Percentiles rank a stretch among this genome's conserved stretches.
Conservation (phyloP, 2,329 filamentous ascomycete species). For the Macrophomina pseudophaseolina region DNA sequence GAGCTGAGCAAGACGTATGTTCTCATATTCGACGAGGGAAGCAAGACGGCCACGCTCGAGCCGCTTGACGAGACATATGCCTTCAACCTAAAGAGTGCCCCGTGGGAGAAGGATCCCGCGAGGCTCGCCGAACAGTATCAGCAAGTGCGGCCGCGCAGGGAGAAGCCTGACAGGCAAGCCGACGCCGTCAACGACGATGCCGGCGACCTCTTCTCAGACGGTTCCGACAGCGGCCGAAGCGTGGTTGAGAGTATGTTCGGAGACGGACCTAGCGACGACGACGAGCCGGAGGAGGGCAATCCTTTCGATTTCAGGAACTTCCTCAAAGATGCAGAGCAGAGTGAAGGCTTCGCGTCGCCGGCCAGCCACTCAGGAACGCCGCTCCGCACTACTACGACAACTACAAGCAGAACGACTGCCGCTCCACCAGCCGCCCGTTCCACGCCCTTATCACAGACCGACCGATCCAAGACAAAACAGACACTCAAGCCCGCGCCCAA, state of each 20-base stretch:
- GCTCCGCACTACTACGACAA: constrained; percentile 16
- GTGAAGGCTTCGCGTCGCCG: constrained; percentile 37
- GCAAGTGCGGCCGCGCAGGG: constrained; percentile 59
- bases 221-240: constrained; percentile 16
- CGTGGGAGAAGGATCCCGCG: constrained; percentile 66
- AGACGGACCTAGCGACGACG: constrained; percentile 34
- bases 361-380: constrained; percentile 27
- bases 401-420: neutral
- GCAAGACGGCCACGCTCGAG: constrained; percentile 81
- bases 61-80: constrained; percentile 80
- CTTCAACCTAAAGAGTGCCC: constrained; percentile 80
- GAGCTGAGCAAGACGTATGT: constrained; percentile 46
- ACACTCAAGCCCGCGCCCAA: constrained; percentile 1
- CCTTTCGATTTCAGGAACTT: constrained; percentile 58
- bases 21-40: constrained; percentile 76
- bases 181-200: constrained; percentile 27
- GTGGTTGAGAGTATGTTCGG: constrained; percentile 10
- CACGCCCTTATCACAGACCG: constrained; percentile 1
- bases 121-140: constrained; percentile 70
- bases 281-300: constrained; percentile 49
- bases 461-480: constrained; percentile 6
- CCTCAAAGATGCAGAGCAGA: constrained; percentile 41
- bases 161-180: neutral
- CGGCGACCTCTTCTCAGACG: constrained; percentile 37
- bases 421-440: constrained; percentile 8